Base-by-base conservation (phyloP, 2,329 filamentous ascomycete genomes). In the Aspergillus amoenus region DNA sequence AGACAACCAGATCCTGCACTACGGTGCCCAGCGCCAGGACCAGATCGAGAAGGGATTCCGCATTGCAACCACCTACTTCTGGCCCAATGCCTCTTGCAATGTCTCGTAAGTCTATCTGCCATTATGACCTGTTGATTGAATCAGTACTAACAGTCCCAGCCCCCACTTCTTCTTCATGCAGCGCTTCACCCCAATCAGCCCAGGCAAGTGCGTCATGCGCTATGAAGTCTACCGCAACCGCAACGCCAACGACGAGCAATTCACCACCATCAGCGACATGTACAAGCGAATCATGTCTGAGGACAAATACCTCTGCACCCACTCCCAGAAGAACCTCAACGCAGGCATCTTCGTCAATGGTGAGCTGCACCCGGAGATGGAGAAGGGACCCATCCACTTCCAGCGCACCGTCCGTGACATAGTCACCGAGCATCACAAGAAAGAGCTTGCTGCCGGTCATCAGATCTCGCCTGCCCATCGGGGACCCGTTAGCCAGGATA, bases 141-240 rank as follows among this genome's bases (percentile, higher is more conserved):
- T 9, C 27, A 30, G 27, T 9, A 30, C 27, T 30, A 30, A 30
- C 27, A 30, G 27, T 30, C 27, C 9, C 24, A 83, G 81, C 9
- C 78, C 82, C 42, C 74, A 70, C 27, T 86, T 86, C 71, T 84
- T 88, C 76, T 84, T 85, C 73, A 83, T 87, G 63, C 84, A 87
- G 68, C 77, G 84, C 56, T 84, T 86, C 66, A 77, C 87, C 12
- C 85, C 86, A 6, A 78, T 73, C 48, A 76, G 77, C 0, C 76
- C 84, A 0, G 78, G 73, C 43, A 79, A 74, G 41, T 81, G 78
- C 5, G 73, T 74, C 18, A 86, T 88, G 79, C 77, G 78, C 60
- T 87, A 87, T 70, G 84, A 88, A 66, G 82, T 88, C 41, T 88
- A 80, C 76, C 80, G 84, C 58, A 82, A 87, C 78, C 84, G 83